These are phyloP conservation scores for Huntiella savannae DNA, from an alignment of 2,329 filamentous ascomycete genomes.

Conservation along the genomic window DNA sequence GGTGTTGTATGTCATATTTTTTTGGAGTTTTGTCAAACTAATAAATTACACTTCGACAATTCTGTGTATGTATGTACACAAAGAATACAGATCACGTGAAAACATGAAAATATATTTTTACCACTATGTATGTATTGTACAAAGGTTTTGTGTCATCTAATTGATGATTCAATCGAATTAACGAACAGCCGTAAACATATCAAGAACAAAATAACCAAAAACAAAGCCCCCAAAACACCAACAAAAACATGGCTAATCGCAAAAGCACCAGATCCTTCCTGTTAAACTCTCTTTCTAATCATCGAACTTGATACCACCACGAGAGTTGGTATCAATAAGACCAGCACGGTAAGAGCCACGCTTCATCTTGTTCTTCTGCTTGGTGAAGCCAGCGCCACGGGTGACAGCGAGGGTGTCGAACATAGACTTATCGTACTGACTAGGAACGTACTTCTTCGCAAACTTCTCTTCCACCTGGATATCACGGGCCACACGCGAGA, in stretches of 20 bases:
- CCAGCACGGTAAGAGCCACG: slow-evolving; percentile 80
- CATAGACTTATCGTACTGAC: slow-evolving; percentile 78
- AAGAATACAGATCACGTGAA: background rate
- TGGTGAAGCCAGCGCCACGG: slow-evolving; percentile 91
- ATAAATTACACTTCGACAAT: background rate
- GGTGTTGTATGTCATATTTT: background rate
- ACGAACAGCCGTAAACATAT: background rate
- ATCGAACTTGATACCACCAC: slow-evolving; percentile 87
- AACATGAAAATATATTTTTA: background rate
- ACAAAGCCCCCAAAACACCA: background rate
- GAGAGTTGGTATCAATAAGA: slow-evolving; percentile 60
- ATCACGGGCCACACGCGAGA: slow-evolving; percentile 56
- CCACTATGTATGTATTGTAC: background rate
- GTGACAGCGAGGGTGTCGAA: slow-evolving; percentile 79
- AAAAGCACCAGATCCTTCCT: background rate
- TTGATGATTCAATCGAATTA: background rate
- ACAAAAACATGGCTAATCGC: background rate
- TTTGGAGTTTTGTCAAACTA: background rate
- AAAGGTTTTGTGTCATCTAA: background rate
- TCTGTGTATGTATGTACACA: background rate
- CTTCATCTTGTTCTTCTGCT: slow-evolving; percentile 99
- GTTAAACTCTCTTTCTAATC: slow-evolving; percentile 31
- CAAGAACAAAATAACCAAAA: background rate
- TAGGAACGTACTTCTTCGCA: slow-evolving; percentile 63
- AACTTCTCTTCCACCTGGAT: slow-evolving; percentile 49